Evolutionary conservation across 345 rosid species (phyloP).

Genomic region (Corchorus olitorius): DNA sequence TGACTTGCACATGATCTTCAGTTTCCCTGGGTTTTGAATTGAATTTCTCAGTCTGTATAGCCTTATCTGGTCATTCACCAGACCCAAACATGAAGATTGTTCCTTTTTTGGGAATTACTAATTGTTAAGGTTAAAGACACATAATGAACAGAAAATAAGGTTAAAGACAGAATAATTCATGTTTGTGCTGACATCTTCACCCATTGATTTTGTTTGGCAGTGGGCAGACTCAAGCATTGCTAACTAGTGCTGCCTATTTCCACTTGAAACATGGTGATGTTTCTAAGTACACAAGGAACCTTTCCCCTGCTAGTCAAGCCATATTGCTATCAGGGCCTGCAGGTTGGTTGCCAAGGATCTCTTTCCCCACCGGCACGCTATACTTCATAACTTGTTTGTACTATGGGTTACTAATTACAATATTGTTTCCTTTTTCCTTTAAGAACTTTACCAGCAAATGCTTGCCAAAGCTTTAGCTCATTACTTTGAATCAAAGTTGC

Average conservation of each 20-base stretch:
- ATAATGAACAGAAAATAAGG: too few species aligned
- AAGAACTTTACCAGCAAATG: slow-evolving; percentile 98
- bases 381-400: neutral
- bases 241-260: slow-evolving; percentile 94
- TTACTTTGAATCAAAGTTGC: slow-evolving; percentile 87
- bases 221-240: slow-evolving; percentile 78
- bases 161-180: neutral
- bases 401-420: slow-evolving; percentile 7
- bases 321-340: slow-evolving; percentile 97
- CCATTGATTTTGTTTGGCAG: slow-evolving; percentile 42
- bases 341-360: slow-evolving; percentile 34
- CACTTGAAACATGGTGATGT: slow-evolving; percentile 92
- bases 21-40: neutral
- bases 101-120: neutral
- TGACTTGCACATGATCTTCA: slow-evolving; percentile 4
- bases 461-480: slow-evolving; percentile 95
- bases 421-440: slow-evolving; percentile 10
- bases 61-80: neutral
- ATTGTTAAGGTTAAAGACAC: neutral
- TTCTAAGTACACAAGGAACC: slow-evolving; percentile 74
- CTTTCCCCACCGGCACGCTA: neutral
- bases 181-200: slow-evolving; percentile 1
- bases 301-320: slow-evolving; percentile 85
- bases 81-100: neutral
- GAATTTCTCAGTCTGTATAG: neutral